Evolutionary conservation across 2,329 filamentous ascomycete species (phyloP), one percentile per base, ranked within the genome.

Genomic region (Alternaria sp.): DNA sequence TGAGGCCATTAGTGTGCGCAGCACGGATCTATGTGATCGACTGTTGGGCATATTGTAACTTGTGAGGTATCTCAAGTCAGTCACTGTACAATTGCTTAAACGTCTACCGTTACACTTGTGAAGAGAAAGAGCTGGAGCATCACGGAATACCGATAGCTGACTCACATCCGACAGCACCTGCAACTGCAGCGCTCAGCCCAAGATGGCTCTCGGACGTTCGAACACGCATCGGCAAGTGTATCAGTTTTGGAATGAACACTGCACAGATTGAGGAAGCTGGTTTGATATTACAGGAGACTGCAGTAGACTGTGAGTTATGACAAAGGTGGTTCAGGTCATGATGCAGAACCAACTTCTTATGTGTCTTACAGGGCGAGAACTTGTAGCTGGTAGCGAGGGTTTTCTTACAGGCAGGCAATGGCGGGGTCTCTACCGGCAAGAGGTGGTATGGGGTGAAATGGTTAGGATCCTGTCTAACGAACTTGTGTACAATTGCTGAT

Each of bases 361-460:
- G n/a, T 40, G 11, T 13, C 13, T 25, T 44, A 13, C 36, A 63
- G 61, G 61, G 93, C 83, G 91, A 46, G 87, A 88, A 68, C 81
- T 96, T 60, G 81, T 91, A 28, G 91, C 90, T 0, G 92, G 91
- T 1, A 89, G 88, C 61, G 91, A 95, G 73, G 92, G 93, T 0
- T 96, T 89, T 77, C 79, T 96, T 66, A 91, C 89, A 0, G 86
- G 84, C 11, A 83, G 85, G 62, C 85, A 86, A 68, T 84, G 88
- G 54, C 87, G 85, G 49, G 88, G 91, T 0, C 75, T 95, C 32
- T 87, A 88, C 66, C 83, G 85, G 57, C 89, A 92, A 63, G 84
- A 85, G 67, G 90, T 96, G 23, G 89, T 88, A 0, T 96, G 92
- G 93, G 93, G 93, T 28, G 93, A 97, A 78, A 93, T 93, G 91